phyloP scores from a whole-genome alignment of 768 basidiomycete species.

The Tephrocybe sp. region DNA sequence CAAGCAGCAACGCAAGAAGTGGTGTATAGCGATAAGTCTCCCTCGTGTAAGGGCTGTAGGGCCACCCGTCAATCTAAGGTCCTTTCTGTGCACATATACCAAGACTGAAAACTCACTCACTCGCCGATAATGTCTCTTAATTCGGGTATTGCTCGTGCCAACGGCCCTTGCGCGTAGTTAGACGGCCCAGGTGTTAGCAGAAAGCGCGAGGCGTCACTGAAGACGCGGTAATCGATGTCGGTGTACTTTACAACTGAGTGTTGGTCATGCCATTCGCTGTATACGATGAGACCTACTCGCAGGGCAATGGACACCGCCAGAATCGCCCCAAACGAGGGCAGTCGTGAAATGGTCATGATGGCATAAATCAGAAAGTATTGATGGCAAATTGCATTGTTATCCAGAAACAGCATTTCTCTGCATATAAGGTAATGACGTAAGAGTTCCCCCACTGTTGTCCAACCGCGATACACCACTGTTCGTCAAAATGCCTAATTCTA shows the following conservation, averaged over 20 bases:
- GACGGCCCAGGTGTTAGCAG: slow-evolving; percentile 48
- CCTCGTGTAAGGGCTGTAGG: slow-evolving; percentile 78
- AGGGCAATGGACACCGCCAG: slow-evolving; percentile 56
- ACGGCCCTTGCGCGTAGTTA: slow-evolving; percentile 59
- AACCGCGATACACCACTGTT: too few relatives aligned
- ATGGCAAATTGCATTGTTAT: too few relatives aligned
- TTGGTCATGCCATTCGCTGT: slow-evolving; percentile 90
- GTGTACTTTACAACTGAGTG: slow-evolving; percentile 89
- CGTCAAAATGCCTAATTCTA: too few relatives aligned
- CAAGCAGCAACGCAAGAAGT: slow-evolving; percentile 77
- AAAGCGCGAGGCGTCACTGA: slow-evolving; percentile 86
- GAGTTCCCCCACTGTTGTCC: too few relatives aligned
- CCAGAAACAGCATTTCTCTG: too few relatives aligned
- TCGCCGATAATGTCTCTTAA: slow-evolving; percentile 57
- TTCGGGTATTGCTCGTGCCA: slow-evolving; percentile 35
- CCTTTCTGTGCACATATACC: slow-evolving; percentile 7
- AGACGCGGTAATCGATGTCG: slow-evolving; percentile 97
- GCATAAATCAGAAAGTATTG: slow-evolving; percentile 6
- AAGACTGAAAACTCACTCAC: slow-evolving; percentile 49
- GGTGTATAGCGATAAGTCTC: slow-evolving; percentile 98
- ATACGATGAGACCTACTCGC: slow-evolving; percentile 71
- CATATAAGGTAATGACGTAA: too few relatives aligned
- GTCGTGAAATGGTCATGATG: slow-evolving; percentile 20
- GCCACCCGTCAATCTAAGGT: slow-evolving; percentile 6
- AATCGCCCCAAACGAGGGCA: slow-evolving; percentile 49